Conservation (phyloP, 2,329 filamentous ascomycete genomes). For the Xylaria polymorpha region DNA sequence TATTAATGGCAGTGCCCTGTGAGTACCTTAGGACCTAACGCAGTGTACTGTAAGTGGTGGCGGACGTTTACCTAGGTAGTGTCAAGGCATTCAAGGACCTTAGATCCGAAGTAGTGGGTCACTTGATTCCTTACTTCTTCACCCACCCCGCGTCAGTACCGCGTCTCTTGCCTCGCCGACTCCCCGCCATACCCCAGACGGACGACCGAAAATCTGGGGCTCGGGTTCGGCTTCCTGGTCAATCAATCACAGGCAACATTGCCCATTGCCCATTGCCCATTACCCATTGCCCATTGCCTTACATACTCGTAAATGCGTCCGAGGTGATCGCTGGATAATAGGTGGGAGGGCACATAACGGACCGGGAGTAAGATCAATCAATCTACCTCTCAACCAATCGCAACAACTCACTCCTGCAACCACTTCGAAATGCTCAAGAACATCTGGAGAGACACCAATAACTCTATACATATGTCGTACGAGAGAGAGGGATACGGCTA, state of each 20-base stretch:
- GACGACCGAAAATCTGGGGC: slow-evolving; percentile 44
- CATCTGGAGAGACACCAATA: neutral
- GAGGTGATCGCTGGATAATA: slow-evolving; percentile 18
- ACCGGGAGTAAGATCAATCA: slow-evolving; percentile 16
- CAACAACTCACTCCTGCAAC: slow-evolving; percentile 7
- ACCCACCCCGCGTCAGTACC: slow-evolving; percentile 18
- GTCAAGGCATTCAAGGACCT: slow-evolving; percentile 39
- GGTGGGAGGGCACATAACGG: too few species aligned
- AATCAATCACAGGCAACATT: neutral
- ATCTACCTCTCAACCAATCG: slow-evolving; percentile 28
- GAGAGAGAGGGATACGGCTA: slow-evolving; percentile 9
- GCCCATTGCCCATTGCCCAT: too few species aligned
- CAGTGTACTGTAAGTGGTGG: too few species aligned
- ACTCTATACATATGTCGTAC: neutral
- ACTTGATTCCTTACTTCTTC: slow-evolving; percentile 23
- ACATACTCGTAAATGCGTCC: slow-evolving; percentile 6
- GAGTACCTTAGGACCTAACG: too few species aligned
- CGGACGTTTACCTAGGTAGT: slow-evolving; percentile 5
- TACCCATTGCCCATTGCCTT: too few species aligned
- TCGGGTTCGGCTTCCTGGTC: slow-evolving; percentile 34
- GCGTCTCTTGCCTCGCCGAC: slow-evolving; percentile 14
- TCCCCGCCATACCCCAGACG: slow-evolving; percentile 32
- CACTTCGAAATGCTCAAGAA: slow-evolving; percentile 8
- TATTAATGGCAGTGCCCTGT: too few species aligned
- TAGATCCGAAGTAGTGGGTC: slow-evolving; percentile 44